Percentiles rank a stretch among this genome's conserved stretches.
phyloP scores from a whole-genome alignment of 495 filamentous ascomycete genomes.

The Acidiella bohemica region DNA sequence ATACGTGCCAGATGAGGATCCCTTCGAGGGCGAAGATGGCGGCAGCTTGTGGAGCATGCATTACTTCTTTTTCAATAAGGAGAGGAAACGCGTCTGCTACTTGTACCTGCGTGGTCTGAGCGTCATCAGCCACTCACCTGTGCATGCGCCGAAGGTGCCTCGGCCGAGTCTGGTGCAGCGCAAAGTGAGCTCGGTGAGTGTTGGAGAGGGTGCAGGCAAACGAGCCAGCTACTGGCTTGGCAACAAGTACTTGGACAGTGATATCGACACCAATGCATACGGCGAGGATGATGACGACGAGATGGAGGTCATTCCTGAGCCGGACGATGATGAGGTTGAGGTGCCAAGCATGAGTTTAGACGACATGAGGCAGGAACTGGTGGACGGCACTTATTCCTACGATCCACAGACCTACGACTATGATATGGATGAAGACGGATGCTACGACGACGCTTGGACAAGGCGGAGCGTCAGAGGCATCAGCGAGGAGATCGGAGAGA shows the following conservation, averaged over 20 bases:
- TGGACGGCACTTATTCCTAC: constrained; percentile 7
- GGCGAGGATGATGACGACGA: constrained; percentile 23
- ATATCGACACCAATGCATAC: constrained; percentile 13
- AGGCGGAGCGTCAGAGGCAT: neutral
- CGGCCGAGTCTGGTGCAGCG: neutral
- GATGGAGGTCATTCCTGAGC: constrained; percentile 1
- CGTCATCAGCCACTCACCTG: constrained; percentile 56
- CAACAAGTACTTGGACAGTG: constrained; percentile 37
- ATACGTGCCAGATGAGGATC: constrained; percentile 72
- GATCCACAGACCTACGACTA: neutral
- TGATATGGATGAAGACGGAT: constrained; percentile 1
- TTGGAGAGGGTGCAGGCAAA: constrained; percentile 48
- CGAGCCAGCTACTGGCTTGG: constrained; percentile 75
- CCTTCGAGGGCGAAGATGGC: constrained; percentile 71
- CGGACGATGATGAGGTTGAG: constrained; percentile 13
- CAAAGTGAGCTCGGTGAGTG: constrained; percentile 13
- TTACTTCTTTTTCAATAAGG: constrained; percentile 96
- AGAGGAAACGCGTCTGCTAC: constrained; percentile 86
- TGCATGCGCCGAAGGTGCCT: constrained; percentile 21
- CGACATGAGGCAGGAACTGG: constrained; percentile 12
- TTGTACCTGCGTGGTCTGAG: constrained; percentile 78
- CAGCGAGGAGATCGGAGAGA: constrained; percentile 10
- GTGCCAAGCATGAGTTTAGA: constrained; percentile 16
- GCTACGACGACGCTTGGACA: neutral
- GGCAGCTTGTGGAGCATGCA: constrained; percentile 80